Percentiles rank a stretch among this genome's conserved stretches.
phyloP scores from a whole-genome alignment of 768 basidiomycete genomes.

The Termitomyces sp. region DNA sequence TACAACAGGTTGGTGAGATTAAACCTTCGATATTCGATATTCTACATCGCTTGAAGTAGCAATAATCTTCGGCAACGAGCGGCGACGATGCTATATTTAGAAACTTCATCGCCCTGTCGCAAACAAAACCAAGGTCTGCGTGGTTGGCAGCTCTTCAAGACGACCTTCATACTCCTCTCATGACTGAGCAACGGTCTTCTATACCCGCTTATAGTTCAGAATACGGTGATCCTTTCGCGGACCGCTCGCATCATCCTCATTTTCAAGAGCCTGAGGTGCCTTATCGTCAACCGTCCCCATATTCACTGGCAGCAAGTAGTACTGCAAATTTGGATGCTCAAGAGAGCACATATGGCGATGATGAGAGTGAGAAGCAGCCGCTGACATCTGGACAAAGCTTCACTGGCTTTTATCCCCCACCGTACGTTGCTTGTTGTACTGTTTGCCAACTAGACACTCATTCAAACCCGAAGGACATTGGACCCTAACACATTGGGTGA shows the following conservation, averaged over 20 bases:
- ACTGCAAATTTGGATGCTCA: slow-evolving; percentile 43
- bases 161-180: slow-evolving; percentile 17
- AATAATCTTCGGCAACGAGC: slow-evolving; percentile 8
- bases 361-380: slow-evolving; percentile 72
- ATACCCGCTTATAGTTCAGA: slow-evolving; percentile 24
- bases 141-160: slow-evolving; percentile 12
- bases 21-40: not conserved
- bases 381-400: slow-evolving; percentile 54
- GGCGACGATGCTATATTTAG: slow-evolving; percentile 13
- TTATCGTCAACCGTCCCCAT: slow-evolving; percentile 29
- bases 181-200: slow-evolving; percentile 34
- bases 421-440: slow-evolving; percentile 35
- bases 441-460: slow-evolving; percentile 3
- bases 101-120: slow-evolving; percentile 14
- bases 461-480: slow-evolving; percentile 25
- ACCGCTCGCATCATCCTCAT: slow-evolving; percentile 55
- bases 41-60: too few species aligned
- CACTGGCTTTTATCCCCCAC: slow-evolving; percentile 69
- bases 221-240: slow-evolving; percentile 67
- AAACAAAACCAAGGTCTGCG: slow-evolving; percentile 19
- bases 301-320: slow-evolving; percentile 46
- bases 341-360: slow-evolving; percentile 54
- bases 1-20: not conserved
- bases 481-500: slow-evolving; percentile 65
- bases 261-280: slow-evolving; percentile 52